Conservation (phyloP, 2,329 filamentous ascomycete genomes). For the Cytospora paraplurivora region DNA sequence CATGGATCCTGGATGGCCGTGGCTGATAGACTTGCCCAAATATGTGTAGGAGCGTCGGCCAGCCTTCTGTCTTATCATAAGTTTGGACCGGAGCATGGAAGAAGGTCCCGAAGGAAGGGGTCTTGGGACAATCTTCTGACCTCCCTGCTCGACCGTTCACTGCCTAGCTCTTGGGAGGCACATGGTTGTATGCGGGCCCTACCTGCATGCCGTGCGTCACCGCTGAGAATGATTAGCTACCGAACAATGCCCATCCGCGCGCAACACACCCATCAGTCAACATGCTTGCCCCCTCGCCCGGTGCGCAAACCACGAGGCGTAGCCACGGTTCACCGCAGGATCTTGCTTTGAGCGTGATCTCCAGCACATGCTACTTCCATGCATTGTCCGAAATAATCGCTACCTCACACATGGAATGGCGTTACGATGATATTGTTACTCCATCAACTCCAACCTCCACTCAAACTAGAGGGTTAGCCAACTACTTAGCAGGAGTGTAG, state of each 20-base stretch:
- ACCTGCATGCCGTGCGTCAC: constrained; percentile 2
- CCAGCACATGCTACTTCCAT: not conserved
- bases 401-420: not conserved
- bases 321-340: constrained; percentile 9
- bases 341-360: not conserved
- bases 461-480: not conserved
- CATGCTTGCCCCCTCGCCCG: not conserved
- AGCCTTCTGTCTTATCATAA: not conserved
- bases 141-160: not conserved
- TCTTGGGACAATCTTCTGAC: not conserved
- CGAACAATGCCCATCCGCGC: constrained; percentile 3
- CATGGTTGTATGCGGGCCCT: not conserved
- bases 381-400: not conserved
- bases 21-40: not conserved
- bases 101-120: not conserved
- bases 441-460: not conserved
- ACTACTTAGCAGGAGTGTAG: not conserved
- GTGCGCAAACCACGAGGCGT: constrained; percentile 12
- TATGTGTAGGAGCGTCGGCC: not conserved
- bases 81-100: not conserved
- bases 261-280: not conserved
- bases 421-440: not conserved
- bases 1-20: not conserved
- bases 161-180: not conserved
- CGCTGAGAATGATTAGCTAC: not conserved